Conservation (phyloP, 192 early-diverging fungal genomes). For the Mortierella alpina region DNA sequence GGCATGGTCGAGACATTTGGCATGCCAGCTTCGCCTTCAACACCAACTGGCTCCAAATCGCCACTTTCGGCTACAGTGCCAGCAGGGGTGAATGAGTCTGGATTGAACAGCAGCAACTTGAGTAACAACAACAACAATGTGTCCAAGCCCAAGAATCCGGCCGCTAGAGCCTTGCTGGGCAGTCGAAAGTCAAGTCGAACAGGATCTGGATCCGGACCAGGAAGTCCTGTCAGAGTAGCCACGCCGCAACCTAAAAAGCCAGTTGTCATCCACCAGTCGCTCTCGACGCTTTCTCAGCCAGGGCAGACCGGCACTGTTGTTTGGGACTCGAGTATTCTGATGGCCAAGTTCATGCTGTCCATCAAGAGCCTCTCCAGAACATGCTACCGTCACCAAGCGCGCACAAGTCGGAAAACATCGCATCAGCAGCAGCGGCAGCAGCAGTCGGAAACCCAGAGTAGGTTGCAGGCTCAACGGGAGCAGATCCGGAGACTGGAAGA, state of each 20-base stretch:
- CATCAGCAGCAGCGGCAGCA: conserved; percentile 4
- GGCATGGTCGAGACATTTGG: no score
- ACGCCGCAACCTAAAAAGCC: conserved; percentile 25
- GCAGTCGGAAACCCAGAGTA: not conserved
- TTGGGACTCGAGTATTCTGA: conserved; percentile 57
- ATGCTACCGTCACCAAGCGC: conserved; percentile 3
- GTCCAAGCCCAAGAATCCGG: conserved; percentile 14
- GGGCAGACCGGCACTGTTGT: conserved; percentile 60
- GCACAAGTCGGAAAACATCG: not conserved
- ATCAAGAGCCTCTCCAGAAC: conserved; percentile 18
- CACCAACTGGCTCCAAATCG: no score
- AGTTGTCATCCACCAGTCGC: conserved; percentile 46
- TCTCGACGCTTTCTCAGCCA: conserved; percentile 54
- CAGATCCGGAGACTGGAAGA: conserved; percentile 32
- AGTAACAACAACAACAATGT: not conserved
- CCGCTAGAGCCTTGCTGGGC: conserved; percentile 5
- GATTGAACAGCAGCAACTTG: no score
- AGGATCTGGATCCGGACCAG: conserved; percentile 1
- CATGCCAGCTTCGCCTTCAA: no score
- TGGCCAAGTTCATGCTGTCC: conserved; percentile 53
- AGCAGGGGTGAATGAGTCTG: no score
- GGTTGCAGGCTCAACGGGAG: conserved; percentile 1
- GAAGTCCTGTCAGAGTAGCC: not conserved
- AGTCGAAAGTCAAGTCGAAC: conserved; percentile 22
- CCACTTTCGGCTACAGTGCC: no score